Evolutionary conservation across 1,284 basidiomycete species (phyloP), one percentile per base, ranked within the genome.

Genomic region (Amylostereum areolatum): DNA sequence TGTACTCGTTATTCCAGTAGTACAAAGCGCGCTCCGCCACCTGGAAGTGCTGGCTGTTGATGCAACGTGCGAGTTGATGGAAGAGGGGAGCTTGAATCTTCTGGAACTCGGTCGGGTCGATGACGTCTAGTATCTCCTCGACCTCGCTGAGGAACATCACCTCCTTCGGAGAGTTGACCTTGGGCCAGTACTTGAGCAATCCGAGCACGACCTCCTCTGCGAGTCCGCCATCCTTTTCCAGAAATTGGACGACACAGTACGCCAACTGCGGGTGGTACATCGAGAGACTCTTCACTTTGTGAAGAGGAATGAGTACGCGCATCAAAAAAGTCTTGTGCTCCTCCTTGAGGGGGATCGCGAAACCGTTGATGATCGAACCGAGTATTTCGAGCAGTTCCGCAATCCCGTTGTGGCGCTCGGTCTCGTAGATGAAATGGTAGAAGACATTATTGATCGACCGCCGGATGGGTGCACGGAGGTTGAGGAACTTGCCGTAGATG

Each of bases 81-180:
- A 99, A 99, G 45, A 99, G 75, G 1, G 92, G 85, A 35, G 93
- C 77, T 70, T 97, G 91, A 57, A 99, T 92, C 79, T 98, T 99
- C 67, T 88, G 88, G 72, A 99, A 99, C 69, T 99, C 96, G 52
- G 78, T 80, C 6, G 94, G 92, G 66, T 99, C 96, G 60, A 98
- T 98, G 50, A 99, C 97, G 67, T 99, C 97, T 53, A 99, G 73
- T 18, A 99, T 92, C 73, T 99, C 97, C 69, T 99, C 97, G 51
- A 99, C 93, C 74, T 99, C 97, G 71, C 98, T 99, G 56, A 99
- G 77, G 75, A 93, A 99, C 97, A 99, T 99, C 70, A 99, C 97
- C 67, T 99, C 97, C 71, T 99, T 99, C n/a, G 94, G 95, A 43
- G 92, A 96, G 70, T 99, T 99, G 61, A 99, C 96, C 70, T 99